Evolutionary conservation across 805 yeast genomes (phyloP), one percentile per base, ranked within the genome.

Genomic region (Yamadazyma ubonensis): DNA sequence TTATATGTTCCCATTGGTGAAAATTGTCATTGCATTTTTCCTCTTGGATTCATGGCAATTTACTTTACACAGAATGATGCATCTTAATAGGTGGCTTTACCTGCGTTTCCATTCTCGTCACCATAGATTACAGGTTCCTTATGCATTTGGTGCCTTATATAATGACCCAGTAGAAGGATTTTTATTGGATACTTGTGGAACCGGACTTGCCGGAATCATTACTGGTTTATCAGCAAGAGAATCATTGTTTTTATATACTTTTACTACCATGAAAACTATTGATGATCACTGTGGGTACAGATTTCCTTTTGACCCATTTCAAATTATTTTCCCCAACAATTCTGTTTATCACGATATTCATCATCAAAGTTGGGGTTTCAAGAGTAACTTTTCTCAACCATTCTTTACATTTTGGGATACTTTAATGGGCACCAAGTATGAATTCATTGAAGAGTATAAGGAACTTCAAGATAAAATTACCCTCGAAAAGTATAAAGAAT

Each of bases 271-370:
- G 76, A 93, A 93, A 63, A 93, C 99, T 1, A 96, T 93, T 36
- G 98, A 93, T 60, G 99, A 93, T 61, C 99, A 93, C 65, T 93
- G 98, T 63, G 99, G 99, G n/a, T 93, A 91, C 62, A 80, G 90
- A 20, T 70, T 93, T 41, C 98, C 98, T 11, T 85, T 70, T 60
- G 99, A 93, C 62, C 80, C 90, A 16, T 85, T 93, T 73, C 99
- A 93, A 70, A 58, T 79, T 30, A 41, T 91, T 16, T 93, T 93
- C 76, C 98, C 97, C 48, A 93, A 93, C 67, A 89, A 93, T 58
- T 85, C 98, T 10, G 84, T 89, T 22, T 93, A 89, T 62, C 99
- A 93, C 57, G 99, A 93, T 64, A 90, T 93, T 52, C 99, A 93
- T 60, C 99, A 93, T 65, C 99, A 93, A 71, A 80, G 79, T 53